A percentile compares a stretch with the other conserved stretches of the same genome.
Conservation (phyloP, 2,329 filamentous ascomycete genomes). For the Pseudogymnoascus destructans region DNA sequence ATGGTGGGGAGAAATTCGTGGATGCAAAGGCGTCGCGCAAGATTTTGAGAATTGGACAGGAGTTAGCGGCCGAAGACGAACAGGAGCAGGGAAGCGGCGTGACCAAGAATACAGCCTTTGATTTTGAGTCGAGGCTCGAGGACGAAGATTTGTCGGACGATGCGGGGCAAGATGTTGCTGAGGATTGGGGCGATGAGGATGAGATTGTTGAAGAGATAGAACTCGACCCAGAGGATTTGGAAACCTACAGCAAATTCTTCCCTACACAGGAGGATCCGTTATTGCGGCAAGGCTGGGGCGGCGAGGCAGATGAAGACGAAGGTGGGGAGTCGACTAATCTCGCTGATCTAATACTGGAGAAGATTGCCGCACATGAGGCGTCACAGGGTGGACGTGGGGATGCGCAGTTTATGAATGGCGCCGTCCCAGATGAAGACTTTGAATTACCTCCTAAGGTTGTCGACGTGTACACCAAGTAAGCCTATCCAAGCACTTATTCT, state of each 20-base stretch:
- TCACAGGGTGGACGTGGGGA: constrained; percentile 33
- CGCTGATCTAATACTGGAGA: constrained; percentile 83
- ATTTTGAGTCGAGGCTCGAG: constrained; percentile 64
- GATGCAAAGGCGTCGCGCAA: constrained; percentile 79
- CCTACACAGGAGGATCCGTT: constrained; percentile 45
- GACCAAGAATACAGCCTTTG: constrained; percentile 49
- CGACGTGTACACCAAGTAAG: constrained; percentile 81
- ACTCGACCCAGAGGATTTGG: constrained; percentile 77
- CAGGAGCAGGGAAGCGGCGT: constrained; percentile 26
- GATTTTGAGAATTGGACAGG: constrained; percentile 80
- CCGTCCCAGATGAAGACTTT: constrained; percentile 57
- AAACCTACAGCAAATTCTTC: constrained; percentile 83
- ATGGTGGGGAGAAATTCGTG: constrained; percentile 57
- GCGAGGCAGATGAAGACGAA: constrained; percentile 31
- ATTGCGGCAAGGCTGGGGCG: constrained; percentile 24
- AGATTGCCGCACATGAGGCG: constrained; percentile 85
- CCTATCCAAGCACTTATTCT: not conserved
- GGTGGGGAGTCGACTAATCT: constrained; percentile 58
- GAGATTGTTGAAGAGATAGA: constrained; percentile 61
- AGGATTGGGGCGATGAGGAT: constrained; percentile 70
- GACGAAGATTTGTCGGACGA: constrained; percentile 33
- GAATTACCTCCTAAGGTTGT: constrained; percentile 84
- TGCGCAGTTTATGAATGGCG: constrained; percentile 24
- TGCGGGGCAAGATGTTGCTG: constrained; percentile 34
- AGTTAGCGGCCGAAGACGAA: constrained; percentile 72